Base-by-base conservation (phyloP, 2,329 filamentous ascomycete species). In the Xylaria sp. region DNA sequence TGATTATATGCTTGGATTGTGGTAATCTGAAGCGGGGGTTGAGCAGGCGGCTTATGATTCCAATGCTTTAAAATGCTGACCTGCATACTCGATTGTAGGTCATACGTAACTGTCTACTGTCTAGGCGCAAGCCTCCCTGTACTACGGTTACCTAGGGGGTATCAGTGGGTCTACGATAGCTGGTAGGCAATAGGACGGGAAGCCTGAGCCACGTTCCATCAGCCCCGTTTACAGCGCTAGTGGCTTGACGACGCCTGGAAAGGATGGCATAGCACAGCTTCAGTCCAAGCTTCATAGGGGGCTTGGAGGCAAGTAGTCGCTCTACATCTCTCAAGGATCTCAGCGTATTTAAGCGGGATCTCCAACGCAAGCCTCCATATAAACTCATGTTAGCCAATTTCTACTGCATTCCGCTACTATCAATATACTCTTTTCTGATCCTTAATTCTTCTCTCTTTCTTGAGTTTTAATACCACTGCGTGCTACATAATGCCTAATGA, bases 71-170 rank as follows among this genome's bases (percentile, higher is more conserved):
- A 48, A 35, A 54, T 50, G 42, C 29, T 12, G 48, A 29, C 40
- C 57, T 61, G n/a, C 25, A 61, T 23, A 47, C 5, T 23, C 18
- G 25, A 44, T 27, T 67, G 40, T 64, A 12, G 44, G 44, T 21
- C 27, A 47, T 63, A 68, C 65, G 61, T 65, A 68, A 68, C 61
- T 60, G 25, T 25, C 47, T 23, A 68, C 61, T 60, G 25, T 25
- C 47, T 23, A 23, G 55, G 44, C 65, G 61, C 65, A 65, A 32
- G 42, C 40, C 54, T 59, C 54, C 53, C 55, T 57, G 32, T 35
- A 47, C 25, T 12, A 32, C 27, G 40, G 12, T 16, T 40, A 40
- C 16, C n/a, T 44, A 44, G 40, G 3, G 16, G 32, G 32, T 35
- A 35, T 35, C 10, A 35, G 40, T 44, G 40, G 40, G 40, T 44